Percentiles rank a stretch among this genome's conserved stretches.
Conservation (phyloP, 805 yeast species). For the Myxozyma geophila region DNA sequence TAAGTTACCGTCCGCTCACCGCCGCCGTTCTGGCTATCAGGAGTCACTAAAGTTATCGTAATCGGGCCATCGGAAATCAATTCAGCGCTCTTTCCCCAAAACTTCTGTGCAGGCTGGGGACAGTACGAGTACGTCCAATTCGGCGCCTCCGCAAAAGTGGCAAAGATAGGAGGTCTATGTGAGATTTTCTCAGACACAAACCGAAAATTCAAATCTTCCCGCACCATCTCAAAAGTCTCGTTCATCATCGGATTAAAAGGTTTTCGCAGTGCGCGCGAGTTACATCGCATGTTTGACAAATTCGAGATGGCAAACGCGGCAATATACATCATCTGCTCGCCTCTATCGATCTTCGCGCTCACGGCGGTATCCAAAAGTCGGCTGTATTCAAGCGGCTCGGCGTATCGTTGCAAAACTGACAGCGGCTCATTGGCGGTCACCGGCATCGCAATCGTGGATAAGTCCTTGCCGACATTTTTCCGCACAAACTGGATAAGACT, state of each 20-base stretch:
- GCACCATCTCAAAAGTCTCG: slow-evolving; percentile 86
- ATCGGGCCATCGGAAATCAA: slow-evolving; percentile 74
- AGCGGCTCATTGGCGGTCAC: slow-evolving; percentile 93
- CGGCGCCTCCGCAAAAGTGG: slow-evolving; percentile 71
- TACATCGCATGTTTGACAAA: slow-evolving; percentile 71
- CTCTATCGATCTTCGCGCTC: slow-evolving; percentile 52
- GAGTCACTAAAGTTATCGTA: slow-evolving; percentile 57
- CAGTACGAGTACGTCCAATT: slow-evolving; percentile 63
- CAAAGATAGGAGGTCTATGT: slow-evolving; percentile 87
- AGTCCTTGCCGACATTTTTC: slow-evolving; percentile 90
- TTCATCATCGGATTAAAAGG: slow-evolving; percentile 96
- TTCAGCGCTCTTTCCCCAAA: slow-evolving; percentile 94
- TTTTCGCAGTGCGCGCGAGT: slow-evolving; percentile 77
- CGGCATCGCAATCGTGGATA: slow-evolving; percentile 83
- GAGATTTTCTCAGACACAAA: slow-evolving; percentile 81
- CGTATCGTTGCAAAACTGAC: slow-evolving; percentile 74
- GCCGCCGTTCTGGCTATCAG: slow-evolving; percentile 37
- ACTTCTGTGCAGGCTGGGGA: slow-evolving; percentile 77
- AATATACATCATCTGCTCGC: slow-evolving; percentile 62
- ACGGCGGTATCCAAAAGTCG: slow-evolving; percentile 67
- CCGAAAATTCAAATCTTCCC: slow-evolving; percentile 80
- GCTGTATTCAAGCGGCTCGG: slow-evolving; percentile 81
- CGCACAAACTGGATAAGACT: slow-evolving; percentile 77
- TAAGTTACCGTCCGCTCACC: slow-evolving; percentile 46
- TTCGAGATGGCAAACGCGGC: slow-evolving; percentile 84